Conservation (phyloP, 345 rosid species). For the Sonneratia alba region DNA sequence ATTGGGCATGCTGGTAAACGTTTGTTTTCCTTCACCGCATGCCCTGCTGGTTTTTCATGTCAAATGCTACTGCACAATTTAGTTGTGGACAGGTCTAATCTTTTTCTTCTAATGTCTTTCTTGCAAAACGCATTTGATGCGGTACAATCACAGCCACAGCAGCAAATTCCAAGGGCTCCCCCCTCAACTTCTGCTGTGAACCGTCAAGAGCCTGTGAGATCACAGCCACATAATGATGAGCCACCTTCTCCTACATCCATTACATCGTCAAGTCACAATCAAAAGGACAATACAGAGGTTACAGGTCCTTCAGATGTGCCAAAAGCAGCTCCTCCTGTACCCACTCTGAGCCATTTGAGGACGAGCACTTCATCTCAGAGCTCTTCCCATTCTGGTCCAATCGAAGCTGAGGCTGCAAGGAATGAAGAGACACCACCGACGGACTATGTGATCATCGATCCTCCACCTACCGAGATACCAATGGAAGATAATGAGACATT, state of each 20-base stretch:
- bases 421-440: conserved; percentile 14
- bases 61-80: not conserved
- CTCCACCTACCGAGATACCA: conserved; percentile 29
- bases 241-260: conserved; percentile 44
- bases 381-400: conserved; percentile 20
- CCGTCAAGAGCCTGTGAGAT: conserved; percentile 28
- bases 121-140: not conserved
- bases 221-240: conserved; percentile 29
- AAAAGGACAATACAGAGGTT: conserved; percentile 27
- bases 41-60: not conserved
- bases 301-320: conserved; percentile 23
- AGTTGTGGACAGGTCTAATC: not conserved
- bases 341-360: conserved; percentile 1
- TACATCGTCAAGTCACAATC: conserved; percentile 50
- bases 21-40: not conserved
- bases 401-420: conserved; percentile 37
- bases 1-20: not conserved
- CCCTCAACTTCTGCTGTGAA: conserved; percentile 3
- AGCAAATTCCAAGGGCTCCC: conserved; percentile 14
- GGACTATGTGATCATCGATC: conserved; percentile 1
- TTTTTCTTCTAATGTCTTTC: not conserved
- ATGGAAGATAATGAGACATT: conserved; percentile 44
- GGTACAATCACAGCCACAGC: conserved; percentile 12
- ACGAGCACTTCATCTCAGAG: conserved; percentile 22
- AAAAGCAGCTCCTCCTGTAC: conserved; percentile 20